phyloP scores from a whole-genome alignment of 495 filamentous ascomycete species.

The Copromyces sp. region DNA sequence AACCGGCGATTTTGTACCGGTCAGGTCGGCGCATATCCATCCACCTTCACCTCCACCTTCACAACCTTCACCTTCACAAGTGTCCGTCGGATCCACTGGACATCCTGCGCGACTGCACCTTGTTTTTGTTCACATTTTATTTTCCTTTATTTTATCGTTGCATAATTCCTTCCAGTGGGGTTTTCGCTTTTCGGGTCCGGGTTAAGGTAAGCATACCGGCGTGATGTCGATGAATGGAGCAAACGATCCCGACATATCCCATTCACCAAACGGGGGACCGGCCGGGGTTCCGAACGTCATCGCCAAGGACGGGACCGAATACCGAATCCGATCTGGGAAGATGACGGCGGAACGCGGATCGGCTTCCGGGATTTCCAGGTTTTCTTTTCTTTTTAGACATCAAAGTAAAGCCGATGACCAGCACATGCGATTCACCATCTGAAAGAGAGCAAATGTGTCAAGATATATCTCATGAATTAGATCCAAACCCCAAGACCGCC shows the following conservation, averaged over 20 bases:
- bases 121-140: too few relatives aligned
- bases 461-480: not conserved
- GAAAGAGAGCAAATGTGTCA: too few relatives aligned
- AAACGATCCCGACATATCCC: too few relatives aligned
- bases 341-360: not conserved
- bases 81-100: too few relatives aligned
- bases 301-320: not conserved
- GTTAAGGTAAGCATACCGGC: not conserved
- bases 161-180: too few relatives aligned
- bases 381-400: not conserved
- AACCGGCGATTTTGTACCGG: too few relatives aligned
- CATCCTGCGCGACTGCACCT: too few relatives aligned
- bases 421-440: not conserved
- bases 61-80: too few relatives aligned
- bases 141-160: too few relatives aligned
- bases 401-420: not conserved
- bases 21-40: too few relatives aligned
- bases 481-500: not conserved
- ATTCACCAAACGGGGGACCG: not conserved
- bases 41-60: too few relatives aligned
- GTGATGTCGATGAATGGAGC: not conserved
- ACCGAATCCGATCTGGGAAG: not conserved
- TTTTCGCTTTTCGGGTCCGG: too few relatives aligned
- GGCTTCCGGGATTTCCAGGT: not conserved
- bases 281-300: not conserved